These are phyloP conservation scores for Colletotrichum nymphaeae DNA, from an alignment of 2,329 filamentous ascomycete genomes.

Conservation along the genomic window DNA sequence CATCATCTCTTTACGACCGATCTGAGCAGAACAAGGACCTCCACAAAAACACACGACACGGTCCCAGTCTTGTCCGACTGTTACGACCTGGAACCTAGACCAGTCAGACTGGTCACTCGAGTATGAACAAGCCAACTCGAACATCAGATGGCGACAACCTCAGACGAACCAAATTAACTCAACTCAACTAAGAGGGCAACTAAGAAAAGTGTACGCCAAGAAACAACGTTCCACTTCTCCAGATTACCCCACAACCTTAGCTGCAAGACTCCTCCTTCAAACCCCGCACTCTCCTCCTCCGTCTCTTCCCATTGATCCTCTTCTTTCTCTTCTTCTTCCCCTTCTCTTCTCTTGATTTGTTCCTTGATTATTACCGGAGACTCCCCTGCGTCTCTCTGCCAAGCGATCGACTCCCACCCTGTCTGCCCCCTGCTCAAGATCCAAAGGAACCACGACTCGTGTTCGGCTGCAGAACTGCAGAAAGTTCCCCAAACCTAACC, in stretches of 20 bases:
- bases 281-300: slow-evolving; percentile 13
- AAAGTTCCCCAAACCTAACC: background rate
- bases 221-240: slow-evolving; percentile 1
- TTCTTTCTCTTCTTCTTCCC: background rate
- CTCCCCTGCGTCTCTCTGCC: background rate
- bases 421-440: background rate
- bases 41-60: too few species aligned
- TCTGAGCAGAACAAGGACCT: background rate
- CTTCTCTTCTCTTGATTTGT: background rate
- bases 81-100: too few species aligned
- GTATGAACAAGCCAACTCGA: too few species aligned
- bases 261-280: background rate
- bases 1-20: accelerated
- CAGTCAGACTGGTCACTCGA: too few species aligned
- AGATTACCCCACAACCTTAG: slow-evolving; percentile 20
- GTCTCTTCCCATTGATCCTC: background rate
- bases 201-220: background rate
- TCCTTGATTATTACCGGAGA: background rate
- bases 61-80: too few species aligned
- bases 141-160: background rate
- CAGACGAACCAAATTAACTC: background rate
- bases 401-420: background rate
- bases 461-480: slow-evolving; percentile 9
- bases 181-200: background rate
- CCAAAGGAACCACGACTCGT: background rate